A percentile compares a stretch with the other conserved stretches of the same genome.
Evolutionary conservation across 208 protist genomes (phyloP).

Genomic region (Acanthamoeba healyi): DNA sequence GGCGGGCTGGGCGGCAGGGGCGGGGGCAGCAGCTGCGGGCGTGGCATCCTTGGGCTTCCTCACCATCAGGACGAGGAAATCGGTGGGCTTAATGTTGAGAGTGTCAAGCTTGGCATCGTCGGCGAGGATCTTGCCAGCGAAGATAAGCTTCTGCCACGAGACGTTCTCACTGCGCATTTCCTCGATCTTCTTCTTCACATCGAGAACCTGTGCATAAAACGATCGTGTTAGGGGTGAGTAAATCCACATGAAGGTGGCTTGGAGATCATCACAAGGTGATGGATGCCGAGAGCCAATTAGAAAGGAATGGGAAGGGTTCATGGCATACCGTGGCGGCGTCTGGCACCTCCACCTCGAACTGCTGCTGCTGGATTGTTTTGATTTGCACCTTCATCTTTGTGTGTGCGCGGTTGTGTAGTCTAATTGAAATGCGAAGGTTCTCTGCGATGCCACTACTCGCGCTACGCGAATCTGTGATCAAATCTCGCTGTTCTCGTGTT

Average conservation of each 20-base stretch:
- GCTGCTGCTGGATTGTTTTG: conserved; percentile 40
- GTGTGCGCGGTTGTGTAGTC: neutral
- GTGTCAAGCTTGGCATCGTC: conserved; percentile 42
- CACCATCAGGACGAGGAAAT: conserved; percentile 78
- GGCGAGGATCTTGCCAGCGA: conserved; percentile 54
- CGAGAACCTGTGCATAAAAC: conserved; percentile 56
- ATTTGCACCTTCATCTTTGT: conserved; percentile 21
- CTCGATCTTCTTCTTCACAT: conserved; percentile 69
- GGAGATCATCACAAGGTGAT: too few species aligned
- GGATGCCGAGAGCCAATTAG: neutral
- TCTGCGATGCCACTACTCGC: neutral
- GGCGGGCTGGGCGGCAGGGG: conserved; percentile 60
- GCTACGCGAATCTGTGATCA: too few species aligned
- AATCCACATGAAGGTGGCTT: too few species aligned
- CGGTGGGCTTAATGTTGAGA: conserved; percentile 57
- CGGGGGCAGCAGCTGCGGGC: conserved; percentile 30
- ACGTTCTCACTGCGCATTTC: neutral
- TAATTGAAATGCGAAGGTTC: too few species aligned
- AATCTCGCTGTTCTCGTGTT: neutral
- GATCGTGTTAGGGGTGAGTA: too few species aligned
- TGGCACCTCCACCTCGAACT: conserved; percentile 43
- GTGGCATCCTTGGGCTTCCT: conserved; percentile 54
- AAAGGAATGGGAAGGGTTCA: too few species aligned
- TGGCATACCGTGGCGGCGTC: conserved; percentile 44
- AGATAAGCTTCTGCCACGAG: conserved; percentile 66